A percentile compares a stretch with the other conserved stretches of the same genome.
Conservation (phyloP, 2,329 filamentous ascomycete species). For the Neopestalotiopsis clavispora region DNA sequence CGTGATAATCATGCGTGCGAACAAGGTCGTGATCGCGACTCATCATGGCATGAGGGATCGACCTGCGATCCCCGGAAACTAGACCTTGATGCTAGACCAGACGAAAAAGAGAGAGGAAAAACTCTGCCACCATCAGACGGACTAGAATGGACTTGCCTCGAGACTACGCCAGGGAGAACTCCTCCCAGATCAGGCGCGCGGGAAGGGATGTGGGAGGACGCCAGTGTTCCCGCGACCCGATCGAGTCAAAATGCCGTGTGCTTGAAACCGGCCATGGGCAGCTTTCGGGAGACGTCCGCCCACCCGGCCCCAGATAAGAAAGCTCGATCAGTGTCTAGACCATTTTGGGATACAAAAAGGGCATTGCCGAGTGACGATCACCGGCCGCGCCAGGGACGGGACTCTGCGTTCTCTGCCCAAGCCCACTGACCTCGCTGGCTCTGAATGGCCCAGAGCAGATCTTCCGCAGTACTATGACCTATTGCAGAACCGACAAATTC, state of each 20-base stretch:
- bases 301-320: constrained; percentile 14
- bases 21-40: background rate
- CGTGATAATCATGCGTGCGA: constrained; percentile 3
- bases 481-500: background rate
- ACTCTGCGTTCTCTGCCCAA: too few species aligned
- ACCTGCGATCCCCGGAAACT: constrained; percentile 8
- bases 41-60: constrained; percentile 8
- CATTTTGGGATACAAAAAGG: constrained; percentile 4
- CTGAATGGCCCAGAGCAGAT: background rate
- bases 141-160: too few species aligned
- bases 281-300: constrained; percentile 8
- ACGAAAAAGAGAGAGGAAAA: constrained; percentile 6
- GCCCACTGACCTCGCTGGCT: too few species aligned
- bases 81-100: constrained; percentile 3
- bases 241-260: constrained; percentile 8
- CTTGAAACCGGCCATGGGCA: constrained; percentile 12
- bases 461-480: background rate
- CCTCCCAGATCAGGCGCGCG: background rate
- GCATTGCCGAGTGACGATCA: constrained; percentile 13
- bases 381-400: background rate
- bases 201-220: background rate
- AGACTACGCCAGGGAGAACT: background rate
- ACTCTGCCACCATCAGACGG: background rate
- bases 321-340: constrained; percentile 13
- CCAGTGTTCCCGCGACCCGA: background rate